Conservation (phyloP, 768 basidiomycete genomes). For the Trametes elegans region DNA sequence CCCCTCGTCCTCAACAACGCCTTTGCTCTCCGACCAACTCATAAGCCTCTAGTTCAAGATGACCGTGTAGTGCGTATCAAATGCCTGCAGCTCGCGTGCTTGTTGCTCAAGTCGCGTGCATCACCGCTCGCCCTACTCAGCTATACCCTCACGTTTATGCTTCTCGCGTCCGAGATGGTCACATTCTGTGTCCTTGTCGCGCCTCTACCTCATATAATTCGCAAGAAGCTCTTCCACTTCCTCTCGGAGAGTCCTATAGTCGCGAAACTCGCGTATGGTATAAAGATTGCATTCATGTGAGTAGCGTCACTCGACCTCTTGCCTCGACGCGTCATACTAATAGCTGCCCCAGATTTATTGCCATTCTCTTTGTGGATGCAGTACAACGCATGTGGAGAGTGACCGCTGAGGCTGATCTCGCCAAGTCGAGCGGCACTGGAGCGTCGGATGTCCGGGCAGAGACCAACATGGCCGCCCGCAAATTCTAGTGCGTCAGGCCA, state of each 20-base stretch:
- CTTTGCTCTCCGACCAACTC: not conserved
- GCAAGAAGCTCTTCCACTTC: conserved; percentile 70
- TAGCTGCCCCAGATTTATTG: conserved; percentile 61
- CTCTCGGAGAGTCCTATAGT: conserved; percentile 65
- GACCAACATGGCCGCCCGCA: conserved; percentile 86
- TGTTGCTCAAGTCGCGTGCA: conserved; percentile 1
- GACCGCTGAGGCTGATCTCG: conserved; percentile 65
- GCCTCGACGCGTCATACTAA: not conserved
- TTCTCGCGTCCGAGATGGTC: conserved; percentile 81
- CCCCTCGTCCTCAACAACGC: not conserved
- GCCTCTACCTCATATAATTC: conserved; percentile 77
- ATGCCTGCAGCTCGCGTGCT: too few species aligned
- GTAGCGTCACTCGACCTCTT: conserved; percentile 20
- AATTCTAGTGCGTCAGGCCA: conserved; percentile 70
- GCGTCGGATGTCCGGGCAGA: conserved; percentile 70
- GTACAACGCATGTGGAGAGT: conserved; percentile 90
- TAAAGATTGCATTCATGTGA: conserved; percentile 94
- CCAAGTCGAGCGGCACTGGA: conserved; percentile 52
- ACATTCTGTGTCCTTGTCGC: conserved; percentile 84
- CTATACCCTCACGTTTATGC: conserved; percentile 77
- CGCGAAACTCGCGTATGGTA: conserved; percentile 84
- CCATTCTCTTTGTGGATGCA: conserved; percentile 85
- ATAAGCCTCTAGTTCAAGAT: conserved; percentile 28
- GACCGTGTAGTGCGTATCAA: conserved; percentile 45
- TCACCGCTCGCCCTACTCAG: conserved; percentile 36